Conservation (phyloP, 192 early-diverging fungal genomes). For the Irineochytrium annulatum region DNA sequence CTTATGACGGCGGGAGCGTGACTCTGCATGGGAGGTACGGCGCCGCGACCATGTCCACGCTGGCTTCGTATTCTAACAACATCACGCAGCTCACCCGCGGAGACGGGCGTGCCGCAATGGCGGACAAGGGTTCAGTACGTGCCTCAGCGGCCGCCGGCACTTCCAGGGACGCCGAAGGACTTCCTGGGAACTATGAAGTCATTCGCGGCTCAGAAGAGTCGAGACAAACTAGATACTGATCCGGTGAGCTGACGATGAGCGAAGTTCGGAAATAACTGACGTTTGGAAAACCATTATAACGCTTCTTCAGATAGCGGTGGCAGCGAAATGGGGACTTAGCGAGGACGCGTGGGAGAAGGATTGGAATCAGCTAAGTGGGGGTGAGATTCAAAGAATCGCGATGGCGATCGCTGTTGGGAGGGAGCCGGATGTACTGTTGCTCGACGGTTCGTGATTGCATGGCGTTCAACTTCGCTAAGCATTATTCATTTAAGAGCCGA, state of each 20-base stretch:
- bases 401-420: constrained; percentile 76
- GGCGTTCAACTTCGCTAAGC: not conserved
- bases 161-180: constrained; percentile 70
- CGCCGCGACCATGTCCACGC: not conserved
- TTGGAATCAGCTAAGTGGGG: constrained; percentile 77
- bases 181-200: constrained; percentile 42
- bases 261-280: not conserved
- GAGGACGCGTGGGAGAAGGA: constrained; percentile 67
- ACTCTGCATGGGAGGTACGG: constrained; percentile 48
- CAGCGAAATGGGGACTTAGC: constrained; percentile 57
- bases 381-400: constrained; percentile 77
- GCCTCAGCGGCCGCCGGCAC: constrained; percentile 70
- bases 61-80: not conserved
- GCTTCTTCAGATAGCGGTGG: constrained; percentile 50
- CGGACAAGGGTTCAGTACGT: constrained; percentile 79
- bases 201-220: constrained; percentile 8
- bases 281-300: not conserved
- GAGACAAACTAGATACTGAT: not conserved
- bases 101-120: constrained; percentile 61
- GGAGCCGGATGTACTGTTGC: constrained; percentile 69
- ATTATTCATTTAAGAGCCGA: constrained; percentile 59
- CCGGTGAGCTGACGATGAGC: not conserved
- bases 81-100: constrained; percentile 3
- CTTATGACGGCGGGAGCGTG: constrained; percentile 57
- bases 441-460: constrained; percentile 55